Conservation (phyloP, 2,329 filamentous ascomycete species). For the Scedosporium aurantiacum region DNA sequence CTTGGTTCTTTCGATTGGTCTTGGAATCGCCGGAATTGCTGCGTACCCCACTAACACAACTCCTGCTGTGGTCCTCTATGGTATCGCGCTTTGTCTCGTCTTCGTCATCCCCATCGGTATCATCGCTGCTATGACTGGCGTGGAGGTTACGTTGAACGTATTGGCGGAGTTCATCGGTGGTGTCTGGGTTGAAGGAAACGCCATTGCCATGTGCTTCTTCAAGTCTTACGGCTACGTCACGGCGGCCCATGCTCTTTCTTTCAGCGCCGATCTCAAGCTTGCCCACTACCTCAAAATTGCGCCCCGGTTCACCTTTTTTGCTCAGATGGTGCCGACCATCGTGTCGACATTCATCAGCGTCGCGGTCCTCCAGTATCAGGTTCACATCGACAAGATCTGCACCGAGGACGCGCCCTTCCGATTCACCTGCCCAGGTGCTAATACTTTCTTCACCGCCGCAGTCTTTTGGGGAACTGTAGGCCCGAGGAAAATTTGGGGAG, state of each 20-base stretch:
- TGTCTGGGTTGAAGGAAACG: conserved; percentile 28
- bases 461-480: conserved; percentile 31
- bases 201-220: conserved; percentile 36
- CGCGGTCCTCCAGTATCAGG: conserved; percentile 25
- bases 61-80: conserved; percentile 30
- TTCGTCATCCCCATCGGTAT: conserved; percentile 34
- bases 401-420: conserved; percentile 14
- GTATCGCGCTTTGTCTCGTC: conserved; percentile 27
- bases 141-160: conserved; percentile 30
- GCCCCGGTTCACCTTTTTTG: conserved; percentile 23
- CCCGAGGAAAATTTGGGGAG: conserved; percentile 25
- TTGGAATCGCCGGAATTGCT: conserved; percentile 24
- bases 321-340: conserved; percentile 23
- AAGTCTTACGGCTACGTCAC: conserved; percentile 29
- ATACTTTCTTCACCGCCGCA: conserved; percentile 24
- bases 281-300: conserved; percentile 35
- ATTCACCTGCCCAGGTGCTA: conserved; percentile 19
- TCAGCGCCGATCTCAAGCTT: conserved; percentile 24
- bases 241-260: conserved; percentile 23
- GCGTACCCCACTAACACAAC: conserved; percentile 31
- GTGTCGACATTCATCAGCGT: conserved; percentile 22
- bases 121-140: conserved; percentile 30
- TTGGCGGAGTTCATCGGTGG: conserved; percentile 38
- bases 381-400: conserved; percentile 19
- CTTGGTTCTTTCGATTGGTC: conserved; percentile 18